Percentiles rank a stretch among this genome's conserved stretches.
phyloP scores from a whole-genome alignment of 2,329 filamentous ascomycete genomes.

The Aureobasidium sp. region DNA sequence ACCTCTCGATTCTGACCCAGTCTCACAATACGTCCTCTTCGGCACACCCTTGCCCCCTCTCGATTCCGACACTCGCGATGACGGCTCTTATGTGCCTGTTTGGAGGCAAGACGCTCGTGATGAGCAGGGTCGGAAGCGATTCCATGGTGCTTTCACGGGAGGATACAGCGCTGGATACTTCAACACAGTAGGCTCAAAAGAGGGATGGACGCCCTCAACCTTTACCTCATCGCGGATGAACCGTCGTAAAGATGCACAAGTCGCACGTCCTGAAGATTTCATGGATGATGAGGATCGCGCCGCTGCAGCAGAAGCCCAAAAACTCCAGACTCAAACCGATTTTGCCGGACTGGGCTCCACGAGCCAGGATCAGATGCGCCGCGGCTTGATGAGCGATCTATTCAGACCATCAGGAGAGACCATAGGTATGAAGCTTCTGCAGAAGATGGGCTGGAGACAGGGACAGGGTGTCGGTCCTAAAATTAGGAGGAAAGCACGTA shows the following conservation, averaged over 20 bases:
- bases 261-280: conserved; percentile 74
- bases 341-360: conserved; percentile 72
- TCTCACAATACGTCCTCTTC: conserved; percentile 69
- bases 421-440: conserved; percentile 76
- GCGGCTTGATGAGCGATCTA: conserved; percentile 60
- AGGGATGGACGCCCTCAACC: conserved; percentile 89
- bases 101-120: conserved; percentile 98
- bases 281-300: conserved; percentile 97
- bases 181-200: conserved; percentile 96
- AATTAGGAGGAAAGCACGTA: conserved; percentile 62
- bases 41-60: conserved; percentile 77
- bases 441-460: conserved; percentile 92
- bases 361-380: conserved; percentile 45
- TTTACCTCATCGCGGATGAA: conserved; percentile 86
- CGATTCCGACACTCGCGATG: conserved; percentile 71
- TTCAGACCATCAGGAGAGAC: conserved; percentile 70
- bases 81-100: conserved; percentile 86
- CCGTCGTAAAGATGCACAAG: conserved; percentile 60
- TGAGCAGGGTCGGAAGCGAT: conserved; percentile 78
- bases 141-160: conserved; percentile 94
- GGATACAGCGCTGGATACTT: conserved; percentile 97
- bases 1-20: conserved; percentile 59
- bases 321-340: conserved; percentile 62
- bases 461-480: conserved; percentile 91
- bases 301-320: conserved; percentile 71